Evolutionary conservation across 345 rosid species (phyloP).

Genomic region (Eucalyptus erythrocorys): DNA sequence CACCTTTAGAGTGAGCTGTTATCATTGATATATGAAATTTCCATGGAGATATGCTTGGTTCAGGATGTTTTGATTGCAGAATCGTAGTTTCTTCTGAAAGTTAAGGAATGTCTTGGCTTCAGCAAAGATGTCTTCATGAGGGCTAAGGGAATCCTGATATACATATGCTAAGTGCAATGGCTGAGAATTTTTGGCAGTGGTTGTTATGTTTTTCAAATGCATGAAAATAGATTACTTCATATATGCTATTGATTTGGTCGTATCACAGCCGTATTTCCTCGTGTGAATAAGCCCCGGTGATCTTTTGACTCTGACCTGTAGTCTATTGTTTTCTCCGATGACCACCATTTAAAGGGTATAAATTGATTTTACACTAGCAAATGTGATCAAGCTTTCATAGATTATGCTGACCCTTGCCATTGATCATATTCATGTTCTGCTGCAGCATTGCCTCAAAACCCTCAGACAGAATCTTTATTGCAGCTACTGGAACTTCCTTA

Average conservation of each 20-base stretch:
- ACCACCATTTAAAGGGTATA: neutral
- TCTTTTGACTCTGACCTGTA: neutral
- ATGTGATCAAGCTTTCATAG: neutral
- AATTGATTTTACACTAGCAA: neutral
- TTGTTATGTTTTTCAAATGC: neutral
- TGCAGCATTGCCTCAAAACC: slow-evolving; percentile 51
- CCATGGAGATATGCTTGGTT: neutral
- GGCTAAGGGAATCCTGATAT: neutral
- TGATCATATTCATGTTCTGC: neutral
- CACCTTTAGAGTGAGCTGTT: neutral
- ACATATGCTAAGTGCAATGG: neutral
- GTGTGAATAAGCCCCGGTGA: neutral
- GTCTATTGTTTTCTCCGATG: neutral
- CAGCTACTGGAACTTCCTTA: slow-evolving; percentile 76
- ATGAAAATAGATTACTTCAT: neutral
- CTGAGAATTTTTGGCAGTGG: neutral
- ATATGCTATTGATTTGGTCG: neutral
- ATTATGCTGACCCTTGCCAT: neutral
- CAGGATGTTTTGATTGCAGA: neutral
- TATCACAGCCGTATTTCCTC: neutral
- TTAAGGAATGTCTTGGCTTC: neutral
- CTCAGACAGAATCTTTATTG: slow-evolving; percentile 65
- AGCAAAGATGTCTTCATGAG: neutral
- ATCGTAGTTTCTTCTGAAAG: neutral
- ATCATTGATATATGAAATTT: neutral